Base-by-base conservation (phyloP, 306 rosid species). In the Pachyrhizus erosus region DNA sequence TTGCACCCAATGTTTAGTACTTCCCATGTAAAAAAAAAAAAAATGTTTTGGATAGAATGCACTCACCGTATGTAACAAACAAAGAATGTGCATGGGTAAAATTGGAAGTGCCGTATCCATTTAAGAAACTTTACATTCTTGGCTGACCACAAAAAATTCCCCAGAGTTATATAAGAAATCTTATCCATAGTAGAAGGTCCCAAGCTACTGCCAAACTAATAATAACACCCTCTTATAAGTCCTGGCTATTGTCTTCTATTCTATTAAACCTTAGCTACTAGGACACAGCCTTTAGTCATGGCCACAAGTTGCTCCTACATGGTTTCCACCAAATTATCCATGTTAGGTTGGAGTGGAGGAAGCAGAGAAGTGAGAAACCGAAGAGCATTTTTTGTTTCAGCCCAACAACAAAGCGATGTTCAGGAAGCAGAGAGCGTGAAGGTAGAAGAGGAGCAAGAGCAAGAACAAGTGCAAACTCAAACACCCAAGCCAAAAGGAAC, bases 261-360 rank as follows among this genome's bases (percentile, higher is more conserved):
- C 42, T 57, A 70, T 64, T 46, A 48, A 75, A 34, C 66, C 33
- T 55, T 21, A 48, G 81, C 43, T 7, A 66, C 65, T 1, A 33
- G 26, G 15, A 68, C 70, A 18, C 79, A 60, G 7, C 75, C 48
- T 80, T 73, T 65, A 89, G 85, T 31, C 82, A 92, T 94, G 97
- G 93, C 97, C 73, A 89, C 98, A 65, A 83, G 92, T 84, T 87
- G 89, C 70, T 89, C 97, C 74, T 86, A 60, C 89, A 77, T 89
- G 88, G 86, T 88, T 7, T 89, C 91, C 6, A 80, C 94, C 37
- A 91, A 88, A 68, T 9, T 88, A 60, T 83, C 98, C 66, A 87
- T 89, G 89, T 13, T 75, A 65, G 88, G 87, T 55, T 90, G 80
- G 86, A 70, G 40, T 52, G 85, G 87, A 48, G 83, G 88, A 79